Conservation (phyloP, 1,284 basidiomycete genomes). For the Malassezia arunalokei region DNA sequence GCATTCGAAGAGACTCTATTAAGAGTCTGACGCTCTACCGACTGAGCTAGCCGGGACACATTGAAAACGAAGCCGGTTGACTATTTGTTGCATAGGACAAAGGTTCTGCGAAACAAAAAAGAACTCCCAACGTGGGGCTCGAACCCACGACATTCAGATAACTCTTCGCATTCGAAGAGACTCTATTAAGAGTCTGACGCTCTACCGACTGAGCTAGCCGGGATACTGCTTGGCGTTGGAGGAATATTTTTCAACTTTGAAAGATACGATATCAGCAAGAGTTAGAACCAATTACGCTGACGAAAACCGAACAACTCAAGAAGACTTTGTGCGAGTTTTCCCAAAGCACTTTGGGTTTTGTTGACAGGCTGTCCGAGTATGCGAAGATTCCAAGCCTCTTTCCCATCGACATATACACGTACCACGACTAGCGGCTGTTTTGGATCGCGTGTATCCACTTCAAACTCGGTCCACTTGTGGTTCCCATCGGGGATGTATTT, state of each 20-base stretch:
- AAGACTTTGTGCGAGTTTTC: slow-evolving; percentile 35
- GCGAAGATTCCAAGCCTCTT: slow-evolving; percentile 52
- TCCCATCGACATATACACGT: slow-evolving; percentile 56
- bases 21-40: slow-evolving; percentile 47
- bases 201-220: slow-evolving; percentile 47
- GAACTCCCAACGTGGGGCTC: slow-evolving; percentile 41
- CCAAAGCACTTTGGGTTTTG: slow-evolving; percentile 31
- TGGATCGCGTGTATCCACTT: slow-evolving; percentile 59
- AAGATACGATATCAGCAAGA: neutral
- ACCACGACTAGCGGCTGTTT: slow-evolving; percentile 52
- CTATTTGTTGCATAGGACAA: neutral
- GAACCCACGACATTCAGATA: slow-evolving; percentile 45
- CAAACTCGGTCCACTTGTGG: slow-evolving; percentile 54
- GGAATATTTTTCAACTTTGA: neutral
- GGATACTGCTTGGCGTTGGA: slow-evolving; percentile 18
- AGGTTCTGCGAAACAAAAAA: neutral
- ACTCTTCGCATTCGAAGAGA: slow-evolving; percentile 14
- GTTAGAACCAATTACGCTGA: slow-evolving; percentile 22
- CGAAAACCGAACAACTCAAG: slow-evolving; percentile 41
- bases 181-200: slow-evolving; percentile 44
- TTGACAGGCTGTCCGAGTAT: slow-evolving; percentile 40
- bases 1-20: slow-evolving; percentile 17
- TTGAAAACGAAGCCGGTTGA: neutral
- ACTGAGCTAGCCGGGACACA: slow-evolving; percentile 46
- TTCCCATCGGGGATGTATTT: slow-evolving; percentile 51